A percentile compares a stretch with the other conserved stretches of the same genome.
phyloP scores from a whole-genome alignment of 495 filamentous ascomycete species.

The Aspergillus bridgeri region DNA sequence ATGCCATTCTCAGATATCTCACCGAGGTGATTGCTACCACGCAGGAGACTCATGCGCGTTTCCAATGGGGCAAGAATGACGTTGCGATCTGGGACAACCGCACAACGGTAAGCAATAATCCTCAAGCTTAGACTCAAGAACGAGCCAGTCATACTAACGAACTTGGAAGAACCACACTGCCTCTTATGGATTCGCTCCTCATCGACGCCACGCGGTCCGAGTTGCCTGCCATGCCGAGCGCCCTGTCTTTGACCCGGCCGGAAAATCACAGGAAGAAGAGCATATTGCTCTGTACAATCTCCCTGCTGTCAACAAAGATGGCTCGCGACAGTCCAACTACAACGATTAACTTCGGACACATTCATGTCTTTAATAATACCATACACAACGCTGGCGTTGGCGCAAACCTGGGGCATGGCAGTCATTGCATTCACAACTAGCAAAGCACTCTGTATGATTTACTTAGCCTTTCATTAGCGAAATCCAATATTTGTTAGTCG shows the following conservation, averaged over 20 bases:
- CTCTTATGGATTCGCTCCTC: slow-evolving; percentile 59
- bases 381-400: slow-evolving; percentile 4
- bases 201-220: slow-evolving; percentile 60
- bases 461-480: not conserved
- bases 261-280: slow-evolving; percentile 60
- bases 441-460: not conserved
- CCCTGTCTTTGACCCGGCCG: slow-evolving; percentile 49
- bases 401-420: slow-evolving; percentile 3
- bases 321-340: slow-evolving; percentile 58
- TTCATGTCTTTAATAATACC: not conserved
- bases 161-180: slow-evolving; percentile 53
- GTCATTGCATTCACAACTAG: not conserved
- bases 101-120: slow-evolving; percentile 45
- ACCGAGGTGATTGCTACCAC: slow-evolving; percentile 60
- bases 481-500: not conserved
- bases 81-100: slow-evolving; percentile 79
- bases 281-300: slow-evolving; percentile 45
- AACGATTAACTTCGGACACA: slow-evolving; percentile 46
- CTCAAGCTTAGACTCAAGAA: not conserved
- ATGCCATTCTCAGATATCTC: slow-evolving; percentile 62
- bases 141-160: not conserved
- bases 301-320: slow-evolving; percentile 57
- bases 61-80: slow-evolving; percentile 66
- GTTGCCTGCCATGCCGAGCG: slow-evolving; percentile 57
- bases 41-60: slow-evolving; percentile 67